phyloP scores from a whole-genome alignment of 768 basidiomycete species.

The Calocybe gangraenosa region DNA sequence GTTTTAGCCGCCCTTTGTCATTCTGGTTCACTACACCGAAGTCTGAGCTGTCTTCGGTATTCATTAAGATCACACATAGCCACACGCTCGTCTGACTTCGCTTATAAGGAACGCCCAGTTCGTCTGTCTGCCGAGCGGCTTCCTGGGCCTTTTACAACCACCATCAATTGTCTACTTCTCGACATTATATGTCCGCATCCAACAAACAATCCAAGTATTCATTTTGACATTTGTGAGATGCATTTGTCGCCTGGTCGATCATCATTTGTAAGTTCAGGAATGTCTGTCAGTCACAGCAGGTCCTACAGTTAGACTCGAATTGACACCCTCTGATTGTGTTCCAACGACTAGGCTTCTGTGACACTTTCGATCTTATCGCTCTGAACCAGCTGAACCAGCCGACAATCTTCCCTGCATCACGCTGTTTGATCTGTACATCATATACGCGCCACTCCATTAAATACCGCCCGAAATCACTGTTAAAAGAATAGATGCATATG shows the following conservation, averaged over 20 bases:
- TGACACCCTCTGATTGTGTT: conserved; percentile 3
- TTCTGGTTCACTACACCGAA: too few relatives aligned
- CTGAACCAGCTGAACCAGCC: neutral
- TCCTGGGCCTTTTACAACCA: neutral
- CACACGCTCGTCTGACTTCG: conserved; percentile 2
- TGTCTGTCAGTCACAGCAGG: neutral
- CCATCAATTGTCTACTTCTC: conserved; percentile 12
- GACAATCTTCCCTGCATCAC: neutral
- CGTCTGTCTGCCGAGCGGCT: neutral
- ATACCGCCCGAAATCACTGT: neutral
- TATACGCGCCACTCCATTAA: too few relatives aligned
- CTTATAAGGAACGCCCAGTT: conserved; percentile 1
- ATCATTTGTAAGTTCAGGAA: neutral
- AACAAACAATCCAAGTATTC: conserved; percentile 4
- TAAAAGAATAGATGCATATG: conserved; percentile 1
- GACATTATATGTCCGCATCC: conserved; percentile 13
- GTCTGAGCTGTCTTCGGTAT: neutral
- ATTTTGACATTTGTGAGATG: conserved; percentile 1
- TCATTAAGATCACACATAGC: conserved; percentile 3
- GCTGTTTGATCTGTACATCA: neutral
- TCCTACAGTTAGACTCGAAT: neutral
- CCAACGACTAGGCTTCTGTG: neutral
- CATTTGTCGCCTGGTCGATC: conserved; percentile 1
- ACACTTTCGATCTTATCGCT: conserved; percentile 18
- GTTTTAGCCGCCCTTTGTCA: too few relatives aligned